A percentile compares a stretch with the other conserved stretches of the same genome.
Evolutionary conservation across 1,284 basidiomycete genomes (phyloP).

Genomic region (Malassezia japonica): DNA sequence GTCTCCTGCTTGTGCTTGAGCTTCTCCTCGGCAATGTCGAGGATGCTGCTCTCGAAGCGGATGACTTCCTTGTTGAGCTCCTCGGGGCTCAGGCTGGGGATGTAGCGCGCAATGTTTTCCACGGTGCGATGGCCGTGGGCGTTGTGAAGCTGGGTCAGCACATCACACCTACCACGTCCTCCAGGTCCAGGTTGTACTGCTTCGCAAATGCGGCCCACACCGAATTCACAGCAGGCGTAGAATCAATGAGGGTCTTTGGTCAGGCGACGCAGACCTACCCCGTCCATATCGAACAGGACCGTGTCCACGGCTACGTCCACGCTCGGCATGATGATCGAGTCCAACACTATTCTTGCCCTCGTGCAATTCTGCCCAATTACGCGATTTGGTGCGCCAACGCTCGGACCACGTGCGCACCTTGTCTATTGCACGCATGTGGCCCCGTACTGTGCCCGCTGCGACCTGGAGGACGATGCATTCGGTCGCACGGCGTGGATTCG

Average conservation of each 20-base stretch:
- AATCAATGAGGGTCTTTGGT: conserved; percentile 37
- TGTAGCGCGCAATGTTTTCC: conserved; percentile 40
- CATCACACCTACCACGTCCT: conserved; percentile 24
- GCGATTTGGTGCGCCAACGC: neutral
- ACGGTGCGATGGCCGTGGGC: conserved; percentile 44
- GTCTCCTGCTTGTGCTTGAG: conserved; percentile 13
- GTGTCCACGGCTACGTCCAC: conserved; percentile 27
- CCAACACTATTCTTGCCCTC: neutral
- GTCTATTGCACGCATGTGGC: too few species aligned
- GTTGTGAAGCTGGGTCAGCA: conserved; percentile 23
- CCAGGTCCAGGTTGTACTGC: conserved; percentile 40
- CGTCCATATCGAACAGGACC: conserved; percentile 48
- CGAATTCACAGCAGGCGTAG: conserved; percentile 43
- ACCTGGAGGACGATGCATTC: conserved; percentile 21
- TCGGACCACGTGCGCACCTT: neutral
- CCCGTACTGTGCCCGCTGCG: neutral
- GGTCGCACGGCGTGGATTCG: conserved; percentile 28
- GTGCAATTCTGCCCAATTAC: neutral
- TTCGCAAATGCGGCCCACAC: conserved; percentile 38
- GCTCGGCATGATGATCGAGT: neutral
- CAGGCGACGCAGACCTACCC: conserved; percentile 2
- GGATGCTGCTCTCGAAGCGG: conserved; percentile 40
- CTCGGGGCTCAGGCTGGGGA: conserved; percentile 30
- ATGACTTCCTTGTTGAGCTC: conserved; percentile 30
- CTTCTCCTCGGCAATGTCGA: conserved; percentile 28